Evolutionary conservation across 148 eudicot species (phyloP).

Genomic region (Cornus suecica): DNA sequence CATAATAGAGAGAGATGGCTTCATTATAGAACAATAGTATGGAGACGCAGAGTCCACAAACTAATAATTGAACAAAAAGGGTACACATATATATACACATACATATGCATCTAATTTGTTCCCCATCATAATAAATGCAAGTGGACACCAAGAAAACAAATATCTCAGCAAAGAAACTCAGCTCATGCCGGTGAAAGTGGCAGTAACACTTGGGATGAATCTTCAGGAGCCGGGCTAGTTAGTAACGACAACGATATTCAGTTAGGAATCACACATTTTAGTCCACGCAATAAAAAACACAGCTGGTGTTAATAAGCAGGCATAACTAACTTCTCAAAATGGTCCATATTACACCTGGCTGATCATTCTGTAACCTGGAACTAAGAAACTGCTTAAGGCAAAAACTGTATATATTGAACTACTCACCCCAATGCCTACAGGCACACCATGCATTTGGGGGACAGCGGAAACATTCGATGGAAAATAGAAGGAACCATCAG

Average conservation of each 20-base stretch:
- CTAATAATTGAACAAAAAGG: not conserved
- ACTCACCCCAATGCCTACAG: conserved; percentile 91
- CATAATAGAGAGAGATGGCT: not conserved
- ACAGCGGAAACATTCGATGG: conserved; percentile 52
- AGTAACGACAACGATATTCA: not conserved
- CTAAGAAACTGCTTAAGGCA: not conserved
- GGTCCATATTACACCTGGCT: not conserved
- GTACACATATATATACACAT: too few relatives aligned
- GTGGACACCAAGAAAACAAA: not conserved
- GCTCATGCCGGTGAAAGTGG: not conserved
- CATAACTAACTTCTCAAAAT: conserved; percentile 4
- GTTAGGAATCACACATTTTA: not conserved
- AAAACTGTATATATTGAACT: not conserved
- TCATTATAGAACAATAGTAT: not conserved
- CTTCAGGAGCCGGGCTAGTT: not conserved
- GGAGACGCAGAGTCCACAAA: not conserved
- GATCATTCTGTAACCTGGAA: not conserved
- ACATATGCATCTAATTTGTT: not conserved
- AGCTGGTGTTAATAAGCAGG: too few relatives aligned
- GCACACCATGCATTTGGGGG: conserved; percentile 87
- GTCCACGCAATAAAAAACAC: too few relatives aligned
- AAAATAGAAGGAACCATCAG: conserved; percentile 74
- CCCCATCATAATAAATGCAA: too few relatives aligned
- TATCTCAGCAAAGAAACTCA: not conserved
- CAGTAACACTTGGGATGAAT: not conserved